Conservation (phyloP, 2,329 filamentous ascomycete genomes). For the Clonostachys solani region DNA sequence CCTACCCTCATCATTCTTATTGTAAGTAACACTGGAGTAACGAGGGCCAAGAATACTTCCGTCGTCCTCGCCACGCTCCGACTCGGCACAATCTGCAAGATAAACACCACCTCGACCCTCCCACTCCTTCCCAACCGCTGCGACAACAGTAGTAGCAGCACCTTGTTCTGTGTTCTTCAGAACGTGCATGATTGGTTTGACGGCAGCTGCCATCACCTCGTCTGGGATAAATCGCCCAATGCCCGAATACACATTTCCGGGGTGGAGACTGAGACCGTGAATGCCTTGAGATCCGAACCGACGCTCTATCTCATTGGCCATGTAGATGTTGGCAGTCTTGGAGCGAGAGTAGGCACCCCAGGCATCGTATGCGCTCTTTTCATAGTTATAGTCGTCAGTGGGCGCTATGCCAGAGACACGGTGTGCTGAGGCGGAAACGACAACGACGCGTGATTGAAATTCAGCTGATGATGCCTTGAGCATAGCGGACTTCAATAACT, state of each 20-base stretch:
- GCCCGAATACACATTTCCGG: slow-evolving; percentile 31
- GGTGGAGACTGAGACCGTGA: slow-evolving; percentile 34
- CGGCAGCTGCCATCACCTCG: background rate
- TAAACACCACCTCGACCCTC: slow-evolving; percentile 42
- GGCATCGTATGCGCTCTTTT: slow-evolving; percentile 16
- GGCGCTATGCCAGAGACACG: slow-evolving; percentile 1
- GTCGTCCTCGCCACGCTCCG: background rate
- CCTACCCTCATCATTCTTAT: too few species aligned
- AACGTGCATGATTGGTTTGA: slow-evolving; percentile 1
- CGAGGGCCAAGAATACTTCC: too few species aligned
- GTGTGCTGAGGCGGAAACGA: slow-evolving; percentile 13
- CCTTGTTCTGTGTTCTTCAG: slow-evolving; percentile 26
- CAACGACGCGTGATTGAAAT: slow-evolving; percentile 27
- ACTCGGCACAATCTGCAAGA: slow-evolving; percentile 31
- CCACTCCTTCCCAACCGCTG: slow-evolving; percentile 31
- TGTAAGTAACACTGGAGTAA: too few species aligned
- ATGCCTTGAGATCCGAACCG: slow-evolving; percentile 36
- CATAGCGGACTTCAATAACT: slow-evolving; percentile 36
- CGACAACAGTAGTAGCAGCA: slow-evolving; percentile 41
- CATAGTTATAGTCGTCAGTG: slow-evolving; percentile 12
- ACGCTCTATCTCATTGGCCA: slow-evolving; percentile 45
- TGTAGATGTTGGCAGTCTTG: slow-evolving; percentile 47
- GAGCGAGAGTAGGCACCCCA: slow-evolving; percentile 37
- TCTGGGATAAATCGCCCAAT: slow-evolving; percentile 13
- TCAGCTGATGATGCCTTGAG: slow-evolving; percentile 19